These are phyloP conservation scores for Quercus phellos DNA, from an alignment of 331 rosid species.

Conservation along the genomic window DNA sequence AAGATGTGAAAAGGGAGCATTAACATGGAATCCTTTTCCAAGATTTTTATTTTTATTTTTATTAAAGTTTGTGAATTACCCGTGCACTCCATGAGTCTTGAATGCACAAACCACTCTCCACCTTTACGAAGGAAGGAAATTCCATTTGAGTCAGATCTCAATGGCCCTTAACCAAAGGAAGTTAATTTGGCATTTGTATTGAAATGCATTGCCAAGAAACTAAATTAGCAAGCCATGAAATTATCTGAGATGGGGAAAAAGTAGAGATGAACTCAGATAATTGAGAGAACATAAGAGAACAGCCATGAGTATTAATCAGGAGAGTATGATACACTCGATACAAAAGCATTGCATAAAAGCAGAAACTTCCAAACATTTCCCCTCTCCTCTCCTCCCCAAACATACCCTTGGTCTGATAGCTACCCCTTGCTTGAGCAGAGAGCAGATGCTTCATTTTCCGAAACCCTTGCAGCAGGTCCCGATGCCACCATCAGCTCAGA, in stretches of 20 bases:
- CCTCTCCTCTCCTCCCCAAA: too few species aligned
- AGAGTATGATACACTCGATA: neutral
- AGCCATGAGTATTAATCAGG: neutral
- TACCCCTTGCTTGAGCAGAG: conserved; percentile 10
- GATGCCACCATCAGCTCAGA: conserved; percentile 13
- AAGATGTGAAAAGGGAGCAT: neutral
- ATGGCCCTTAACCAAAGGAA: too few species aligned
- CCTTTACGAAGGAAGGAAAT: too few species aligned
- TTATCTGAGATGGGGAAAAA: neutral
- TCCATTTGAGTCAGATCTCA: too few species aligned
- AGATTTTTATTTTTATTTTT: too few species aligned
- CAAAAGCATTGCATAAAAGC: neutral
- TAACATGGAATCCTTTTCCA: neutral
- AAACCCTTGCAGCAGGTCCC: conserved; percentile 11
- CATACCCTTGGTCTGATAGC: neutral
- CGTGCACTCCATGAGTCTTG: too few species aligned
- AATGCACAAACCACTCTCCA: too few species aligned
- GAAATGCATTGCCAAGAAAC: neutral
- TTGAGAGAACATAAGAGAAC: too few species aligned
- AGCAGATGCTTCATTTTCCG: conserved; percentile 18
- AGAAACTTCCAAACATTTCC: neutral
- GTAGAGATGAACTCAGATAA: neutral
- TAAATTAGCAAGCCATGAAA: neutral
- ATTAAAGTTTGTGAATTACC: too few species aligned
- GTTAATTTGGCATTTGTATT: neutral